A percentile compares a stretch with the other conserved stretches of the same genome.
Evolutionary conservation across 257 asterid species (phyloP).

Genomic region (Osmanthus fragrans): DNA sequence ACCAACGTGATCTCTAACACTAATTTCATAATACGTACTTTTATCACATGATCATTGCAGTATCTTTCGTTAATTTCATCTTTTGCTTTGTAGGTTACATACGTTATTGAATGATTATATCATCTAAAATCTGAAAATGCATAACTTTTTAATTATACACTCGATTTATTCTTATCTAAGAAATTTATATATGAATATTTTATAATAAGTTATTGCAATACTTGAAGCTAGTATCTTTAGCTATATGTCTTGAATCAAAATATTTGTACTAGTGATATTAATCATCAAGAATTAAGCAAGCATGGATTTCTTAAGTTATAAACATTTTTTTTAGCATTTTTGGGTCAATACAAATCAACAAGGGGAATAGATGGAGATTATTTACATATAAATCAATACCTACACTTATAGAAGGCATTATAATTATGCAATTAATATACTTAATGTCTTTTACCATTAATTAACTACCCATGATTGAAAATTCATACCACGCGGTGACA

Average conservation of each 20-base stretch:
- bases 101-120: neutral
- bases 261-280: neutral
- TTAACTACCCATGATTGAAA: conserved; percentile 1
- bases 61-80: neutral
- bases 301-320: neutral
- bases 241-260: neutral
- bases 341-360: neutral
- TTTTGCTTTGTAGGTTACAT: neutral
- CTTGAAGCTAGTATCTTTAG: neutral
- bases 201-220: neutral
- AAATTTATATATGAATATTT: neutral
- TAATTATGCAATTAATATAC: neutral
- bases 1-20: neutral
- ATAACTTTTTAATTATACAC: neutral
- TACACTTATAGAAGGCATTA: neutral
- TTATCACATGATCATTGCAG: neutral
- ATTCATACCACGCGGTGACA: neutral
- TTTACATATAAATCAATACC: neutral
- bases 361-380: neutral
- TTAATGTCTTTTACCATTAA: neutral
- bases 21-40: too few relatives aligned
- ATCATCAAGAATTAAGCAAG: neutral
- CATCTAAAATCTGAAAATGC: neutral
- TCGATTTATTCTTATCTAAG: neutral
- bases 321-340: neutral